These are phyloP conservation scores for Glarea lozoyensis DNA, from an alignment of 495 filamentous ascomycete species.

Conservation along the genomic window DNA sequence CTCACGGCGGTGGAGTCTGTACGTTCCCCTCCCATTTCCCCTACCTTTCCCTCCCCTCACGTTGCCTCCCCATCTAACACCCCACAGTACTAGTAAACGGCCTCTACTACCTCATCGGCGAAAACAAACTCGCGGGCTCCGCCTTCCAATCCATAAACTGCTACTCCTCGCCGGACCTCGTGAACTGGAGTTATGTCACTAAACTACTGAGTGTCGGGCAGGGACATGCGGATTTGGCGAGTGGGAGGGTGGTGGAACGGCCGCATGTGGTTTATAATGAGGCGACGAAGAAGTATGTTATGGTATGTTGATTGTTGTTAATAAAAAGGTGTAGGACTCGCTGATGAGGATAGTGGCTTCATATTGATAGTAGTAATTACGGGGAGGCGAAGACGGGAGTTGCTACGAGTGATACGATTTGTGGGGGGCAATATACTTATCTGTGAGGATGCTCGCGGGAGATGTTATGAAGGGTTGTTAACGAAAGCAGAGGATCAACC, in stretches of 20 bases:
- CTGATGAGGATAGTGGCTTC: slow-evolving; percentile 41
- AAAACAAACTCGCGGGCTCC: slow-evolving; percentile 53
- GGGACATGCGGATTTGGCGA: slow-evolving; percentile 47
- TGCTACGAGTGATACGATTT: slow-evolving; percentile 47
- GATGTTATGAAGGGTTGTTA: no score
- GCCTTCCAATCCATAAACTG: slow-evolving; percentile 54
- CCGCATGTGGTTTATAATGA: slow-evolving; percentile 54
- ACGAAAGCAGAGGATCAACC: slow-evolving; percentile 28
- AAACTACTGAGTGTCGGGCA: slow-evolving; percentile 40
- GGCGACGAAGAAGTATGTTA: slow-evolving; percentile 33
- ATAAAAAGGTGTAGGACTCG: slow-evolving; percentile 8
- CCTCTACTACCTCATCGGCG: slow-evolving; percentile 55
- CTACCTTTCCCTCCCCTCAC: slow-evolving; percentile 43
- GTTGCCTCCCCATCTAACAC: no score
- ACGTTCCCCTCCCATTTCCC: slow-evolving; percentile 25
- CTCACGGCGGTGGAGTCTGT: slow-evolving; percentile 36
- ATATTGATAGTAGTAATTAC: slow-evolving; percentile 55
- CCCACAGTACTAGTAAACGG: slow-evolving; percentile 36
- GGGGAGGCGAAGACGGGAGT: slow-evolving; percentile 57
- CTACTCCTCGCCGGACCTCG: slow-evolving; percentile 43
- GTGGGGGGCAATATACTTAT: slow-evolving; percentile 48
- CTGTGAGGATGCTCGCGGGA: no score
- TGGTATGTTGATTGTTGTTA: slow-evolving; percentile 13
- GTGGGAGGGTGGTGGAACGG: slow-evolving; percentile 52
- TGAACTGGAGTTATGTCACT: slow-evolving; percentile 52